Conservation (phyloP, 768 basidiomycete species). For the Arthromyces matolae region DNA sequence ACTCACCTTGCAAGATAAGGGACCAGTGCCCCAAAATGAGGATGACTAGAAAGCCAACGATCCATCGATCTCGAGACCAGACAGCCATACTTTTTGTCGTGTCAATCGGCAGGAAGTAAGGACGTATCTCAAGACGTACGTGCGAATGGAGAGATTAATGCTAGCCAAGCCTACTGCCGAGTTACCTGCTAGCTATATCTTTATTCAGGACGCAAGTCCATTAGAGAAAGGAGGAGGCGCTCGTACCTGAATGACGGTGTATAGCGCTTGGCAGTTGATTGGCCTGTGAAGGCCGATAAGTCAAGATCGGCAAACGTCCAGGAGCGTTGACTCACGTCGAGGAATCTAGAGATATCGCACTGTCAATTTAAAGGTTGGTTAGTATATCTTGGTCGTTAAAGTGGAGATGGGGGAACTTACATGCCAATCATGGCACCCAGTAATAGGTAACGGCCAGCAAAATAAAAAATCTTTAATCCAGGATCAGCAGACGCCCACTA, state of each 20-base stretch:
- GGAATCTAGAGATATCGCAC: constrained; percentile 50
- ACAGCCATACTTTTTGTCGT: constrained; percentile 46
- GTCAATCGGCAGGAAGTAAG: background rate
- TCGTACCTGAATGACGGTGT: constrained; percentile 58
- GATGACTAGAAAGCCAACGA: constrained; percentile 46
- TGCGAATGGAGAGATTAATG: constrained; percentile 56
- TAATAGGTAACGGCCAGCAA: constrained; percentile 60
- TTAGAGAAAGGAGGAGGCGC: no score
- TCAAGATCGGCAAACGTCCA: constrained; percentile 11
- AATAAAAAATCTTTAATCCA: constrained; percentile 54
- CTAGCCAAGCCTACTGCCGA: constrained; percentile 56
- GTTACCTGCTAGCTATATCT: constrained; percentile 27
- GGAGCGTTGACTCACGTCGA: no score
- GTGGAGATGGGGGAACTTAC: no score
- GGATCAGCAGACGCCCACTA: background rate
- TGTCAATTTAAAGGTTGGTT: constrained; percentile 16
- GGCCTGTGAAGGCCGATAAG: constrained; percentile 24
- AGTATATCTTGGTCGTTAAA: no score
- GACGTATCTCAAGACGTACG: constrained; percentile 32
- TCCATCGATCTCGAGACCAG: constrained; percentile 55
- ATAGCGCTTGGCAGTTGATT: constrained; percentile 60
- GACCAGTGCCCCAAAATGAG: constrained; percentile 71
- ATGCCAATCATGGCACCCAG: constrained; percentile 67
- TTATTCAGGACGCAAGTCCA: no score
- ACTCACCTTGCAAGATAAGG: constrained; percentile 55